A percentile compares a stretch with the other conserved stretches of the same genome.
phyloP scores from a whole-genome alignment of 495 filamentous ascomycete genomes.

The Hypomontagnella monticulosa region DNA sequence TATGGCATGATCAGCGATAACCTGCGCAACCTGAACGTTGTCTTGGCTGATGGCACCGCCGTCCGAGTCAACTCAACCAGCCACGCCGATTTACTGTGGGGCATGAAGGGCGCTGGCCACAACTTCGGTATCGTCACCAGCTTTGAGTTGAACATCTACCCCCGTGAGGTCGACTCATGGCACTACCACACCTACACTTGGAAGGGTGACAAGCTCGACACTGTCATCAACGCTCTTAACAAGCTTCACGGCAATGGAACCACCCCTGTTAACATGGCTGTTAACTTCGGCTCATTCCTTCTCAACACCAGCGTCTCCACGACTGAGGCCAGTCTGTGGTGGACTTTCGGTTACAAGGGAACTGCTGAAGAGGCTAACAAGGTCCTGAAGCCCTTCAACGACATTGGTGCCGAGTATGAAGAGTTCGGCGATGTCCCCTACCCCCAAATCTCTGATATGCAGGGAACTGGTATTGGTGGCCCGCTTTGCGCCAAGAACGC shows the following conservation, averaged over 20 bases:
- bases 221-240: constrained; percentile 40
- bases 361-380: constrained; percentile 26
- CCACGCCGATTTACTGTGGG: constrained; percentile 60
- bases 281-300: constrained; percentile 56
- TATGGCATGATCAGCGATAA: constrained; percentile 63
- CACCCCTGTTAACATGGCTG: constrained; percentile 46
- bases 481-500: not conserved
- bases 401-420: constrained; percentile 16
- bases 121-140: constrained; percentile 65
- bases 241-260: constrained; percentile 43
- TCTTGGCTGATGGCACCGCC: constrained; percentile 60
- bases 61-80: constrained; percentile 46
- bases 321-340: constrained; percentile 34
- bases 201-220: constrained; percentile 50
- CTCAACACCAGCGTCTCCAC: constrained; percentile 46
- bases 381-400: constrained; percentile 34
- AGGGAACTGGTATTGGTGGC: constrained; percentile 5
- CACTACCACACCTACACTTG: constrained; percentile 55
- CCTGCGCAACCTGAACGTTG: constrained; percentile 55
- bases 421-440: constrained; percentile 31
- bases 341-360: constrained; percentile 39
- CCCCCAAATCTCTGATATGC: constrained; percentile 8
- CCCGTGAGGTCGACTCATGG: constrained; percentile 47
- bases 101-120: constrained; percentile 61
- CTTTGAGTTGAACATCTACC: constrained; percentile 38